A percentile compares a stretch with the other conserved stretches of the same genome.
phyloP scores from a whole-genome alignment of 2,329 filamentous ascomycete species.

The Alternaria gansuensis region DNA sequence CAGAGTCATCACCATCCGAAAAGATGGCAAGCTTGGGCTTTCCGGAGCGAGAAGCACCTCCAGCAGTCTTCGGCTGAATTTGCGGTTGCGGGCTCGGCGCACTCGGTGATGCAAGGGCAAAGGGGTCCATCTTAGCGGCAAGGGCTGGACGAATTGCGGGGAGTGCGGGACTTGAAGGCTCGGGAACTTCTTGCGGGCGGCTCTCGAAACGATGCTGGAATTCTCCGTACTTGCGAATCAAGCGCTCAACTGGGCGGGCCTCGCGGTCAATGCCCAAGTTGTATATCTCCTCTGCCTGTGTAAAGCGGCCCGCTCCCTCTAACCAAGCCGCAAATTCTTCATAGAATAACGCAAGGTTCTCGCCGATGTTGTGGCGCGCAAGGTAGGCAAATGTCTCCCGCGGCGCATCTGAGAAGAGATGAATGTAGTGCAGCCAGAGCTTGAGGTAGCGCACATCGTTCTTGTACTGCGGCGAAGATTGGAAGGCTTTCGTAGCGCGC shows the following conservation, averaged over 20 bases:
- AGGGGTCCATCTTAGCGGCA: conserved; percentile 86
- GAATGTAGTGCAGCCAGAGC: conserved; percentile 93
- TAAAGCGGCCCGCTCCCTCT: conserved; percentile 82
- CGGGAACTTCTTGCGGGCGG: conserved; percentile 66
- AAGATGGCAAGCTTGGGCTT: conserved; percentile 91
- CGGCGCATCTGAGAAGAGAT: conserved; percentile 90
- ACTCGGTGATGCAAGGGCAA: conserved; percentile 61
- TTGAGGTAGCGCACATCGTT: conserved; percentile 95
- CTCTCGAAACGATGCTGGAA: conserved; percentile 83
- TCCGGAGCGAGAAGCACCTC: conserved; percentile 67
- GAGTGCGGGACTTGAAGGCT: conserved; percentile 85
- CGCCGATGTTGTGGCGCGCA: conserved; percentile 86
- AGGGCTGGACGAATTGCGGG: conserved; percentile 84
- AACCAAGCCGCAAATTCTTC: conserved; percentile 97
- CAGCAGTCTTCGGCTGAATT: conserved; percentile 54
- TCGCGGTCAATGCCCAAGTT: conserved; percentile 87
- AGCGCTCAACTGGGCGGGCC: conserved; percentile 79
- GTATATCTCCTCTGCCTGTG: conserved; percentile 93
- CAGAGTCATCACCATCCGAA: conserved; percentile 72
- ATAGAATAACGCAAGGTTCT: conserved; percentile 88
- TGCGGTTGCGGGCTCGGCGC: conserved; percentile 72
- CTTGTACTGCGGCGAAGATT: conserved; percentile 85
- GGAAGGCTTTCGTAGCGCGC: conserved; percentile 89
- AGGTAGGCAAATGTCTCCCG: conserved; percentile 93
- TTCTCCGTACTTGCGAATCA: conserved; percentile 89